phyloP scores from a whole-genome alignment of 768 basidiomycete genomes.

The Trichaptum fuscoviolaceum region DNA sequence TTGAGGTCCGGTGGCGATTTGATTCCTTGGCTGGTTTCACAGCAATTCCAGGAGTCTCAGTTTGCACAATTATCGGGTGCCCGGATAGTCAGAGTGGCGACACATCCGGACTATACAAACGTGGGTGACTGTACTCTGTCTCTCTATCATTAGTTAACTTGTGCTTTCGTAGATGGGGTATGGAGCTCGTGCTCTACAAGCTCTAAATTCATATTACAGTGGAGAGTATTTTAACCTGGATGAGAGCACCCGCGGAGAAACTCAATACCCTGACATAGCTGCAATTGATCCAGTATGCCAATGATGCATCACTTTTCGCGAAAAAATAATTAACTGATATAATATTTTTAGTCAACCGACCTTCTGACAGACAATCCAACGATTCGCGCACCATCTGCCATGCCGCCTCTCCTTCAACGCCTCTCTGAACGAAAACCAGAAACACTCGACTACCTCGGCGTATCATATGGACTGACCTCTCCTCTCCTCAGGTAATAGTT shows the following conservation, averaged over 20 bases:
- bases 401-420: slow-evolving; percentile 92
- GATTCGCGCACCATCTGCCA: slow-evolving; percentile 64
- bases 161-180: slow-evolving; percentile 79
- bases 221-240: slow-evolving; percentile 89
- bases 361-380: slow-evolving; percentile 77
- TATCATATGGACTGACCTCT: slow-evolving; percentile 91
- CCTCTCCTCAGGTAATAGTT: slow-evolving; percentile 61
- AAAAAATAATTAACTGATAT: background rate
- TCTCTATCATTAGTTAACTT: slow-evolving; percentile 10
- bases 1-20: slow-evolving; percentile 88
- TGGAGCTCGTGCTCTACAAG: slow-evolving; percentile 82
- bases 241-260: slow-evolving; percentile 51
- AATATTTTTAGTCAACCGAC: slow-evolving; percentile 33
- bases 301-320: slow-evolving; percentile 4
- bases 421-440: slow-evolving; percentile 89
- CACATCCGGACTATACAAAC: slow-evolving; percentile 91
- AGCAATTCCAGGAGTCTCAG: slow-evolving; percentile 93
- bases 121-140: slow-evolving; percentile 40
- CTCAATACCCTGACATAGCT: slow-evolving; percentile 55
- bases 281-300: slow-evolving; percentile 42
- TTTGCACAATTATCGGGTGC: slow-evolving; percentile 92
- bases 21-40: slow-evolving; percentile 95
- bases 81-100: slow-evolving; percentile 87
- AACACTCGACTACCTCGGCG: slow-evolving; percentile 87
- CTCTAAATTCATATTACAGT: slow-evolving; percentile 85